Percentiles rank a stretch among this genome's conserved stretches.
Conservation (phyloP, 2,329 filamentous ascomycete species). For the Fusarium burgessii region DNA sequence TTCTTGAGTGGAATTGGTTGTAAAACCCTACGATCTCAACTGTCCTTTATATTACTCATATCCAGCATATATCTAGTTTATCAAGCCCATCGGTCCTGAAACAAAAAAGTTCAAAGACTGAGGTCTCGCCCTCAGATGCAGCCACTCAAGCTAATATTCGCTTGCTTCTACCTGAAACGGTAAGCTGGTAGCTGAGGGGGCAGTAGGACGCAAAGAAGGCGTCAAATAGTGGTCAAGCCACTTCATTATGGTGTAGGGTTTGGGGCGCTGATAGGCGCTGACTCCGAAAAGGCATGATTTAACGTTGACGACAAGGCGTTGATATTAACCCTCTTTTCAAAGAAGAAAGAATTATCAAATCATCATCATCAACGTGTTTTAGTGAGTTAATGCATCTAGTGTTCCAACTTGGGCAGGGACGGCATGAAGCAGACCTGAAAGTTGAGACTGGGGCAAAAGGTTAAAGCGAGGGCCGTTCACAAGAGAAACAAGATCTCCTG, state of each 20-base stretch:
- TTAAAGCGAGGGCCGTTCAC: not conserved
- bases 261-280: constrained; percentile 6
- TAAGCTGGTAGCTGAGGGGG: not conserved
- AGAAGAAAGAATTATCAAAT: not conserved
- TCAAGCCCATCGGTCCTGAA: not conserved
- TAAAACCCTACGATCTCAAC: not conserved
- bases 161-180: constrained; percentile 13
- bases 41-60: not conserved
- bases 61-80: not conserved
- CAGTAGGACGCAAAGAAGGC: not conserved
- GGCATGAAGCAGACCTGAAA: not conserved
- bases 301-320: constrained; percentile 17
- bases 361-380: not conserved
- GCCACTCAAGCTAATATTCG: constrained; percentile 3
- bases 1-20: fast-evolving
- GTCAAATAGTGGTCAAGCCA: constrained; percentile 17
- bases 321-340: no score
- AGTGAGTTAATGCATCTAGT: not conserved
- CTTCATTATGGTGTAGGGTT: constrained; percentile 5
- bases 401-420: not conserved
- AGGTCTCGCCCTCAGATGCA: not conserved
- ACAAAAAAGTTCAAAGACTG: not conserved
- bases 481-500: fast-evolving
- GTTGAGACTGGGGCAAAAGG: fast-evolving
- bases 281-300: not conserved